Percentiles rank a stretch among this genome's conserved stretches.
phyloP scores from a whole-genome alignment of 1,284 basidiomycete species.

The Naganishia liquefaciens region DNA sequence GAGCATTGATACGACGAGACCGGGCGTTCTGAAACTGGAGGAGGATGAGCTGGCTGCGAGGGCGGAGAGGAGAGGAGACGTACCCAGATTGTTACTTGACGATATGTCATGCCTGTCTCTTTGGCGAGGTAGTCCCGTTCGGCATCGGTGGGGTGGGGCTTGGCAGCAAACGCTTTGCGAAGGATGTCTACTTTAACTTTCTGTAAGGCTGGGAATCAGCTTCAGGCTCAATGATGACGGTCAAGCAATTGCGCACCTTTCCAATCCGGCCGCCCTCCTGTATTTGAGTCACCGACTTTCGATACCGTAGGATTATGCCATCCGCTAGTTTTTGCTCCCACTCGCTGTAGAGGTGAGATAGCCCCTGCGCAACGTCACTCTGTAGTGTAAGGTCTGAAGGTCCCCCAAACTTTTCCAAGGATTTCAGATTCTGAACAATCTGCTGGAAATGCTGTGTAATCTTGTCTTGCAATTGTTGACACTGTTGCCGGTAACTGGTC shows the following conservation, averaged over 20 bases:
- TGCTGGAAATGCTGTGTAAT: neutral
- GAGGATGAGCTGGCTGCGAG: neutral
- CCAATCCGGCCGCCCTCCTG: no score
- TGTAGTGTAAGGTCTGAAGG: neutral
- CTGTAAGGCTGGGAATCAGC: no score
- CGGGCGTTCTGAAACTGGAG: conserved; percentile 26
- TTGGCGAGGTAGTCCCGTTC: conserved; percentile 23
- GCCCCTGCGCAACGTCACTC: neutral
- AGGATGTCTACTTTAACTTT: conserved; percentile 15
- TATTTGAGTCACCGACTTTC: no score
- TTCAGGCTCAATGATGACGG: neutral
- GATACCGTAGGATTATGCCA: neutral
- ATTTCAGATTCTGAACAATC: neutral
- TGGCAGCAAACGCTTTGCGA: conserved; percentile 10
- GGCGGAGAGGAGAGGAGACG: neutral
- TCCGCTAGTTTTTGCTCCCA: neutral
- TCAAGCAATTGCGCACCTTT: neutral
- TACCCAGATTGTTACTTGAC: conserved; percentile 18
- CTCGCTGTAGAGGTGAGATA: neutral
- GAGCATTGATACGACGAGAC: conserved; percentile 6
- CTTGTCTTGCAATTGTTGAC: neutral
- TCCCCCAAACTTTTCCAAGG: neutral
- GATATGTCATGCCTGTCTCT: conserved; percentile 14
- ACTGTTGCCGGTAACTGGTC: neutral
- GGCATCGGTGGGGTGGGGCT: conserved; percentile 18